Evolutionary conservation across 1,284 basidiomycete genomes (phyloP).

Genomic region (Ustilago crameri): DNA sequence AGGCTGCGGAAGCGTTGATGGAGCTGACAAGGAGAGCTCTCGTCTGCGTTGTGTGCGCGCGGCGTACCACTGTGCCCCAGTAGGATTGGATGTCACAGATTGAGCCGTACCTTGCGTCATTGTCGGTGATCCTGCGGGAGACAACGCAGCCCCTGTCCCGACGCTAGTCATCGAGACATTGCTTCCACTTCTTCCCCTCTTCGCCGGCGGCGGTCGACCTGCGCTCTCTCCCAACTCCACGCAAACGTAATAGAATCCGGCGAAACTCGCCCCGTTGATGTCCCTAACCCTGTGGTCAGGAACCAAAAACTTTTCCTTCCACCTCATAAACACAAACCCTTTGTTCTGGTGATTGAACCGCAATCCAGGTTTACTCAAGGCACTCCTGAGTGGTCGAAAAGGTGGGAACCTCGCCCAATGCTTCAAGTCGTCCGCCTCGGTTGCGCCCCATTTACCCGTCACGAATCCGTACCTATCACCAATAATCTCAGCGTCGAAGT

Average conservation of each 20-base stretch:
- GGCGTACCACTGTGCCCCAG: constrained; percentile 42
- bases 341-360: constrained; percentile 58
- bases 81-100: constrained; percentile 6
- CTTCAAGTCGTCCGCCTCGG: constrained; percentile 61
- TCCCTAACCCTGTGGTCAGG: constrained; percentile 92
- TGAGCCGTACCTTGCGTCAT: constrained; percentile 1
- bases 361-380: constrained; percentile 42
- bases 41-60: constrained; percentile 32
- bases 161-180: constrained; percentile 18
- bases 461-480: constrained; percentile 57
- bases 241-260: constrained; percentile 81
- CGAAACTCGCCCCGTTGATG: constrained; percentile 94
- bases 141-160: constrained; percentile 3
- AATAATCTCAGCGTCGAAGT: constrained; percentile 67
- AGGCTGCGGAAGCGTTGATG: neutral
- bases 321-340: constrained; percentile 82
- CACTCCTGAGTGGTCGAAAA: constrained; percentile 47
- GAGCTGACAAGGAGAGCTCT: constrained; percentile 29
- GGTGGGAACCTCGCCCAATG: constrained; percentile 64
- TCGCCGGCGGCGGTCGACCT: constrained; percentile 1
- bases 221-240: constrained; percentile 73
- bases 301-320: constrained; percentile 95
- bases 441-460: constrained; percentile 65
- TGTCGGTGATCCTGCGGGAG: constrained; percentile 10
- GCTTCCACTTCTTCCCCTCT: constrained; percentile 26